A percentile compares a stretch with the other conserved stretches of the same genome.
These are phyloP conservation scores for Eucalyptus grandis DNA, from an alignment of 345 rosid species.

Conservation along the genomic window DNA sequence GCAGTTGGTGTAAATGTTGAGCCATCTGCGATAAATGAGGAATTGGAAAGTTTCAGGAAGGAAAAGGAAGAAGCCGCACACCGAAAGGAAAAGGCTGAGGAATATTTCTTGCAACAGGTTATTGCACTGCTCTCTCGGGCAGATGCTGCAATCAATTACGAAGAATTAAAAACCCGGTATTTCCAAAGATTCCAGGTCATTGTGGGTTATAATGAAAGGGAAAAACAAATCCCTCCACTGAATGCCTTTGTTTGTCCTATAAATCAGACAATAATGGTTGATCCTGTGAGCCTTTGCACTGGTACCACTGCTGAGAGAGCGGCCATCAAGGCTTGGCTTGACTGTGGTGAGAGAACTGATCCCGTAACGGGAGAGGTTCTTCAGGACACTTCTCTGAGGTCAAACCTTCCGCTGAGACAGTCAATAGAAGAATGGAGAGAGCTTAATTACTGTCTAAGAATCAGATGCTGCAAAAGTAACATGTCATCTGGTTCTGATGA, in stretches of 20 bases:
- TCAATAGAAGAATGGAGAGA: constrained; percentile 75
- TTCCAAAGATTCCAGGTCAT: constrained; percentile 31
- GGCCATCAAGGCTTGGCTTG: constrained; percentile 43
- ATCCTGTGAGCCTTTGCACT: constrained; percentile 68
- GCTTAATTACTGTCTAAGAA: constrained; percentile 50
- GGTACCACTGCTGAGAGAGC: constrained; percentile 72
- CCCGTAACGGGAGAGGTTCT: constrained; percentile 47
- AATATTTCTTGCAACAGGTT: constrained; percentile 56
- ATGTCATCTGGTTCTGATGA: constrained; percentile 30
- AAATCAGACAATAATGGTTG: constrained; percentile 34
- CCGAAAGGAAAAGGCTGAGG: constrained; percentile 55
- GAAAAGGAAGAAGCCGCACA: constrained; percentile 57
- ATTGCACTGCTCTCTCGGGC: constrained; percentile 64
- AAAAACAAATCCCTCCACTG: constrained; percentile 38
- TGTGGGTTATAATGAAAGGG: constrained; percentile 26
- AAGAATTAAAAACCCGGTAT: constrained; percentile 39
- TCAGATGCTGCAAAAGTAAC: constrained; percentile 37
- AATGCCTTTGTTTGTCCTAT: constrained; percentile 38
- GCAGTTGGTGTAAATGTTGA: constrained; percentile 66
- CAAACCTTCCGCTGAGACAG: constrained; percentile 45
- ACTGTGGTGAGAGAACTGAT: constrained; percentile 29
- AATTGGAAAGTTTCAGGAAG: constrained; percentile 46
- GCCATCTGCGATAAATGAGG: constrained; percentile 55
- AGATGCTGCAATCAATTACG: constrained; percentile 56
- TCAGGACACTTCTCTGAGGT: constrained; percentile 42